Conservation (phyloP, 2,329 filamentous ascomycete species). For the Exophiala sideris region DNA sequence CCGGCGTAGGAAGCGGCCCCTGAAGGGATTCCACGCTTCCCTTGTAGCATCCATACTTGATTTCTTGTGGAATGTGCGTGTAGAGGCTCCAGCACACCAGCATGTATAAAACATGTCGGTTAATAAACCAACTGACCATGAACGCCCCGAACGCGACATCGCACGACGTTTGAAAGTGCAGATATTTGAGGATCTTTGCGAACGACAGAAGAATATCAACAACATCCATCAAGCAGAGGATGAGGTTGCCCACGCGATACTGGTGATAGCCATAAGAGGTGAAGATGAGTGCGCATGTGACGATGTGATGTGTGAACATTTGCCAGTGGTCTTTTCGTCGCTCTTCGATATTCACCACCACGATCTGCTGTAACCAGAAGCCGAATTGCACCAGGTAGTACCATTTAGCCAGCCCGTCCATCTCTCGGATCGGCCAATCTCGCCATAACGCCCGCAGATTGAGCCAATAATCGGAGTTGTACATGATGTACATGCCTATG, state of each 20-base stretch:
- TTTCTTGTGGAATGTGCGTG: constrained; percentile 58
- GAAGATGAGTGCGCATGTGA: constrained; percentile 77
- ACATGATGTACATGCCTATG: constrained; percentile 79
- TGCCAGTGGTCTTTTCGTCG: constrained; percentile 91
- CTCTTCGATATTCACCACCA: constrained; percentile 93
- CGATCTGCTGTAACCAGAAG: constrained; percentile 91
- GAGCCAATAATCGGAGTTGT: constrained; percentile 72
- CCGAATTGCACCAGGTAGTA: constrained; percentile 88
- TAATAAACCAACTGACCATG: constrained; percentile 77
- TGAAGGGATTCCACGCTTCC: constrained; percentile 55
- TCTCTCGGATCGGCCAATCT: constrained; percentile 75
- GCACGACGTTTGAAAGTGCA: constrained; percentile 70
- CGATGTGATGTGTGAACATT: constrained; percentile 92
- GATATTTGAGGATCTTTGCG: constrained; percentile 92
- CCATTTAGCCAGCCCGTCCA: constrained; percentile 72
- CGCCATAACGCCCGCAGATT: constrained; percentile 77
- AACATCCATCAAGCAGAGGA: constrained; percentile 89
- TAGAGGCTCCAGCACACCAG: constrained; percentile 80
- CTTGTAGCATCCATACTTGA: constrained; percentile 69
- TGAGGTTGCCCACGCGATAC: constrained; percentile 81
- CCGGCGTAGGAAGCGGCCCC: constrained; percentile 52
- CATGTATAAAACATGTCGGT: constrained; percentile 77
- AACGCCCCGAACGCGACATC: constrained; percentile 83
- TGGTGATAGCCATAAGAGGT: constrained; percentile 83
- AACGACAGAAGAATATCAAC: constrained; percentile 87